These are phyloP conservation scores for Hypoxylon perforatum DNA, from an alignment of 495 filamentous ascomycete species.

Conservation along the genomic window DNA sequence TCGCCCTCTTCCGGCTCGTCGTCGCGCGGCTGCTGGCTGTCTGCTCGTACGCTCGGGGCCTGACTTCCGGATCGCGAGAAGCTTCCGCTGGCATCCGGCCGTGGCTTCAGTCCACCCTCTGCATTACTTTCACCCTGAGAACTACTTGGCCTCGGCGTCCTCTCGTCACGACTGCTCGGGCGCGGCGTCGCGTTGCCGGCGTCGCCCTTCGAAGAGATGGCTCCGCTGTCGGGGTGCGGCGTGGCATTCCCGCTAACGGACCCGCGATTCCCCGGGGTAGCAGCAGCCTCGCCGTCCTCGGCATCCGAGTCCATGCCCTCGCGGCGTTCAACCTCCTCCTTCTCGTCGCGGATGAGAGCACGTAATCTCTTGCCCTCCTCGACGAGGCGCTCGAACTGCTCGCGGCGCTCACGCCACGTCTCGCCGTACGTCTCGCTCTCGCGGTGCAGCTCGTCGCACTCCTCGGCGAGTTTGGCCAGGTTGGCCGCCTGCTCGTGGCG, in stretches of 20 bases:
- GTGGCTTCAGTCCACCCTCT: conserved; percentile 52
- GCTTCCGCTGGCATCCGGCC: conserved; percentile 59
- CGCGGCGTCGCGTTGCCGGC: conserved; percentile 61
- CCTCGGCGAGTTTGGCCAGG: conserved; percentile 81
- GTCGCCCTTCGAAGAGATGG: conserved; percentile 45
- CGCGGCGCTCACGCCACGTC: conserved; percentile 86
- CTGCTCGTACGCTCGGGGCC: conserved; percentile 59
- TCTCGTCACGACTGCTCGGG: conserved; percentile 61
- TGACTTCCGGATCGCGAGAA: conserved; percentile 57
- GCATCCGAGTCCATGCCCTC: conserved; percentile 88
- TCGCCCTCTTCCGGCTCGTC: conserved; percentile 73
- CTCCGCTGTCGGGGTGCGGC: conserved; percentile 53
- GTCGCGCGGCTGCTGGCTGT: conserved; percentile 53
- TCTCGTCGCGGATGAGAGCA: conserved; percentile 90
- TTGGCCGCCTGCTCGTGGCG: conserved; percentile 84
- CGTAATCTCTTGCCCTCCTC: conserved; percentile 89
- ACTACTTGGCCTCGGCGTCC: conserved; percentile 74
- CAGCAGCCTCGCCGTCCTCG: conserved; percentile 68
- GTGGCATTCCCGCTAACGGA: conserved; percentile 51
- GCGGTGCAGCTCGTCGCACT: conserved; percentile 86
- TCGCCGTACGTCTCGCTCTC: conserved; percentile 83
- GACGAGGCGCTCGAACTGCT: conserved; percentile 90
- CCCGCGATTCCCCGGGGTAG: conserved; percentile 54
- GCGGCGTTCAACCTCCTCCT: conserved; percentile 80
- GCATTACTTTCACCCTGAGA: conserved; percentile 36